Base-by-base conservation (phyloP, 805 yeast genomes). In the Myxozyma geophila region DNA sequence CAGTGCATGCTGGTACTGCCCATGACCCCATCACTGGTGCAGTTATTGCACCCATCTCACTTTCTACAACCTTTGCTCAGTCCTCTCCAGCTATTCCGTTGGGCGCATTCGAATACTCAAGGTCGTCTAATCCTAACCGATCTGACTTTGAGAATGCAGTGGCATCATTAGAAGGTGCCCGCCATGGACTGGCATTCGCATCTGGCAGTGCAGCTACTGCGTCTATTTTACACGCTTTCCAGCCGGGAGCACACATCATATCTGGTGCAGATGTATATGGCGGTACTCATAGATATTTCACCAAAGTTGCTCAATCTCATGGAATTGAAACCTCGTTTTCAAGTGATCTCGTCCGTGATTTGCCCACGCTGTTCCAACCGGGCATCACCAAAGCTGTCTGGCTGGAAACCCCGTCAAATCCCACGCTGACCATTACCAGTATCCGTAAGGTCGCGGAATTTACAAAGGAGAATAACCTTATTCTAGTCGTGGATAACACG, bases 201-300 rank as follows among this genome's bases (percentile, higher is more conserved):
- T 88, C 96, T n/a, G 96, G 96, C 58, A 87, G 92, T 56, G 96
- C 96, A 55, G 82, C 90, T 66, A 89, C 96, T 50, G 90, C 95
- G 33, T 82, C 87, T 70, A 80, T 90, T 50, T 78, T 89, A 72
- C 96, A 90, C 77, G 82, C 88, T 39, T 79, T 90, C 71, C 86
- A 89, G 50, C 82, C 84, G 67, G 88, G 87, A 54, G 81, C 89
- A 48, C 95, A 90, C 73, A 88, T 88, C 48, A 80, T 90, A 55
- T 86, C 91, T 53, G 86, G 89, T 72, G 92, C 89, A 71, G 96
- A 90, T 72, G 96, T 90, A 53, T 90, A 90, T 77, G 96, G 96
- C 67, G 96, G 96, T 71, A 90, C 96, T 62, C 95, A 90, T 80
- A 82, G 96, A 77, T 90, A 90, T 78, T 90, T 90, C 82, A 87